A percentile compares a stretch with the other conserved stretches of the same genome.
phyloP scores from a whole-genome alignment of 2,329 filamentous ascomycete genomes.

The Diaporthe sp. region DNA sequence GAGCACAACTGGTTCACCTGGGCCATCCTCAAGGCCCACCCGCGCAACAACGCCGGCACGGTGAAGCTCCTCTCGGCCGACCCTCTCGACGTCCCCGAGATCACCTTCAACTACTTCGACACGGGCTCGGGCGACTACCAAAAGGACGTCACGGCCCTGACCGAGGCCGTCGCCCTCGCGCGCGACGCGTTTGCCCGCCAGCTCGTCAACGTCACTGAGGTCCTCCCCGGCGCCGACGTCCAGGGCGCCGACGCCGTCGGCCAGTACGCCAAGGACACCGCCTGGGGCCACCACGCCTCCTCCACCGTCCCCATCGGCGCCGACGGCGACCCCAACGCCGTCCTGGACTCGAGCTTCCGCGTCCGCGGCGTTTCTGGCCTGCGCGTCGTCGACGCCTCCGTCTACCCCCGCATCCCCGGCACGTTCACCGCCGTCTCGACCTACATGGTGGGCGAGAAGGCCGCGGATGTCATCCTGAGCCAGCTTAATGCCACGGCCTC shows the following conservation, averaged over 20 bases:
- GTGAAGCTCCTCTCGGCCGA: conserved; percentile 42
- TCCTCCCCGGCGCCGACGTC: conserved; percentile 9
- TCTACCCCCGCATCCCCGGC: conserved; percentile 22
- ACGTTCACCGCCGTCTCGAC: conserved; percentile 22
- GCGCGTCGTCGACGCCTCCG: conserved; percentile 32
- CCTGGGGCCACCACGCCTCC: conserved; percentile 34
- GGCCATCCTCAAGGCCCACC: conserved; percentile 44
- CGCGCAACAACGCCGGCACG: conserved; percentile 45
- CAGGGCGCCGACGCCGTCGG: conserved; percentile 4
- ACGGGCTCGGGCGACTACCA: conserved; percentile 22
- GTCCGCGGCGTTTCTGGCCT: conserved; percentile 17
- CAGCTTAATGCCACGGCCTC: conserved; percentile 4
- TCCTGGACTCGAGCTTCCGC: conserved; percentile 33
- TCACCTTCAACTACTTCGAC: conserved; percentile 70
- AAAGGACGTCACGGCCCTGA: conserved; percentile 14
- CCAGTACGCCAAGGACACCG: conserved; percentile 22
- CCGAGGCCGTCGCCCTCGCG: conserved; percentile 28
- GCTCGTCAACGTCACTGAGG: conserved; percentile 9
- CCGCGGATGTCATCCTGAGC: conserved; percentile 19
- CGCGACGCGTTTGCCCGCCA: conserved; percentile 29
- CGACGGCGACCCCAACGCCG: conserved; percentile 10
- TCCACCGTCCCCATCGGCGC: conserved; percentile 29
- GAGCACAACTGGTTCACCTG: conserved; percentile 42
- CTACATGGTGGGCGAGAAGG: conserved; percentile 33
- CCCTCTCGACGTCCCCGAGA: conserved; percentile 41